Percentiles rank a stretch among this genome's conserved stretches.
Conservation (phyloP, 129 eudicot genomes). For the Apium graveolens region DNA sequence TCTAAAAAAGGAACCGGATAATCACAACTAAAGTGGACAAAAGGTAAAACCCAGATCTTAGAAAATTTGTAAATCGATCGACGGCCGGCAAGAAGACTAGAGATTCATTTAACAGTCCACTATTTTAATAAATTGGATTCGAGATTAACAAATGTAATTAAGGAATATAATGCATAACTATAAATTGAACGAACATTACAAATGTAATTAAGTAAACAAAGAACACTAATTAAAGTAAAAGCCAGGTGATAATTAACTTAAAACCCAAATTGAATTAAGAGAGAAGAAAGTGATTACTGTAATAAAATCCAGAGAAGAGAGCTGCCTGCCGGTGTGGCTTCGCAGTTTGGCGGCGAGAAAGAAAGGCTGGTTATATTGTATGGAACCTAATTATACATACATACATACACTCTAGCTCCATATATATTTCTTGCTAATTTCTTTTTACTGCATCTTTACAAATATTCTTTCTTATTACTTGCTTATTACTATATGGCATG, state of each 20-base stretch:
- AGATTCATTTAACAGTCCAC: too few relatives aligned
- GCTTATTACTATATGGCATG: too few relatives aligned
- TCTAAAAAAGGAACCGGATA: not conserved
- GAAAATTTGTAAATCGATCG: too few relatives aligned
- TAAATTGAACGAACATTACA: not conserved
- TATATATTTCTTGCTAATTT: too few relatives aligned
- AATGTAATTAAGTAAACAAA: not conserved
- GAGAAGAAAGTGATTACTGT: not conserved
- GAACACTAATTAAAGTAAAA: too few relatives aligned
- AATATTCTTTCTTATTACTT: too few relatives aligned
- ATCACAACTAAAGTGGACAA: not conserved
- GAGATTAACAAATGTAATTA: too few relatives aligned
- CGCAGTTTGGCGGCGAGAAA: not conserved
- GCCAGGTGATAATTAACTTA: not conserved
- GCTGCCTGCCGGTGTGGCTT: not conserved
- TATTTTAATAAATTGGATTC: too few relatives aligned
- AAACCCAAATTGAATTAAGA: not conserved
- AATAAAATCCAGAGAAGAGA: not conserved
- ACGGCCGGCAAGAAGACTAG: too few relatives aligned
- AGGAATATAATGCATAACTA: not conserved
- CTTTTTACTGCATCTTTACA: too few relatives aligned
- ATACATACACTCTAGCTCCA: not conserved
- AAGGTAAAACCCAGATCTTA: not conserved
- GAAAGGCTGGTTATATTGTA: not conserved
- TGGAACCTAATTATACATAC: conserved; percentile 3